These are phyloP conservation scores for Calonectria pseudoreteaudii DNA, from an alignment of 2,329 filamentous ascomycete genomes.

Conservation along the genomic window DNA sequence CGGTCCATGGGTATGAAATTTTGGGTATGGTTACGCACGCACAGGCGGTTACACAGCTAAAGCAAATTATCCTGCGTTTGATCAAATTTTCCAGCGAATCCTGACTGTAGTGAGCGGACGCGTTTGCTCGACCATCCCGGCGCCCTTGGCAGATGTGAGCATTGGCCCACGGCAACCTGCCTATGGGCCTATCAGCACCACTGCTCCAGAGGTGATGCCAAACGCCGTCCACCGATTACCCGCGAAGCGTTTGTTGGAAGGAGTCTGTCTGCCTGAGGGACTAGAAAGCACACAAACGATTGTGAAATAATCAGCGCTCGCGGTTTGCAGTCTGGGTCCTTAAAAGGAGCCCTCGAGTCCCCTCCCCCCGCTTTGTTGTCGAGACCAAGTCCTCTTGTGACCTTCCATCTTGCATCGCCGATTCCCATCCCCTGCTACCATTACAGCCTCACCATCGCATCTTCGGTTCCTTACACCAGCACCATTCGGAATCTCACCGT, in stretches of 20 bases:
- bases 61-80: background rate
- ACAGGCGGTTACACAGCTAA: background rate
- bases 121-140: background rate
- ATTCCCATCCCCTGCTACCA: background rate
- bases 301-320: background rate
- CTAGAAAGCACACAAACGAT: background rate
- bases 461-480: background rate
- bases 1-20: background rate
- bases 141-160: background rate
- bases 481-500: background rate
- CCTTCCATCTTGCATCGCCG: background rate
- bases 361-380: background rate
- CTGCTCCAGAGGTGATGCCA: background rate
- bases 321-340: background rate
- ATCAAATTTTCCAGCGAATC: background rate
- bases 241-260: background rate
- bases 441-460: background rate
- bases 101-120: background rate
- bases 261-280: background rate
- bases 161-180: background rate
- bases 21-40: background rate
- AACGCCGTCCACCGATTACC: background rate
- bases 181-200: background rate
- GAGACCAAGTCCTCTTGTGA: background rate
- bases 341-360: background rate